Evolutionary conservation across 208 protist genomes (phyloP), one percentile per base, ranked within the genome.

Genomic region (Trypanosoma caninum): DNA sequence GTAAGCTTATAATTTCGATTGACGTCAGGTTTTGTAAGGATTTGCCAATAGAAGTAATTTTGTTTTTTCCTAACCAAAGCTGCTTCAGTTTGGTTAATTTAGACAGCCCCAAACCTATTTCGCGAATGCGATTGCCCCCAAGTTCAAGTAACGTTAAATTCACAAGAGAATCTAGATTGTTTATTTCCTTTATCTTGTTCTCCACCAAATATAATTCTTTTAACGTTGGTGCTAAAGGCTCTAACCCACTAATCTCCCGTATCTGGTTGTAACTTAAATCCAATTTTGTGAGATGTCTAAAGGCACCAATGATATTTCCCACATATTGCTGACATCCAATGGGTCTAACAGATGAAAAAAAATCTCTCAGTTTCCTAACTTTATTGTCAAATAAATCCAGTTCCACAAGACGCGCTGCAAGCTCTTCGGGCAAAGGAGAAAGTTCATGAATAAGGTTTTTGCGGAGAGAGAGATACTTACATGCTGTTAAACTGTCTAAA

Each of bases 321-420:
- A 72, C 72, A 2, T 70, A 20, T 18, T 23, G n/a, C n/a, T 28
- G 1, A n/a, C 65, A 60, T 22, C 76, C 67, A 28, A 55, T 31
- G 27, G 60, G 52, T 20, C 35, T 72, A n/a, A 66, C 71, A 13
- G 65, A 56, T 20, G 53, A 68, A 47, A 95, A 95, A 62, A 96
- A 96, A 34, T 84, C 74, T 1, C 79, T 53, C 10, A 97, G 37
- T 50, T 85, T 91, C 8, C 69, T 65, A 45, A 97, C 82, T 54
- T 97, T 94, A 74, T 97, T 97, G 67, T 96, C 93, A 53, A 95
- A 97, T 25, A 97, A 60, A 50, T 97, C 93, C 1, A 97, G 73
- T 31, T 89, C 79, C 6, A 66, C 46, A 3, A 97, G 76, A 13
- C 82, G 75, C 14, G 62, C 44, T 0, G 76, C 76, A 23, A 96